phyloP scores from a whole-genome alignment of 2,329 filamentous ascomycete species.

The Oidium heveae region DNA sequence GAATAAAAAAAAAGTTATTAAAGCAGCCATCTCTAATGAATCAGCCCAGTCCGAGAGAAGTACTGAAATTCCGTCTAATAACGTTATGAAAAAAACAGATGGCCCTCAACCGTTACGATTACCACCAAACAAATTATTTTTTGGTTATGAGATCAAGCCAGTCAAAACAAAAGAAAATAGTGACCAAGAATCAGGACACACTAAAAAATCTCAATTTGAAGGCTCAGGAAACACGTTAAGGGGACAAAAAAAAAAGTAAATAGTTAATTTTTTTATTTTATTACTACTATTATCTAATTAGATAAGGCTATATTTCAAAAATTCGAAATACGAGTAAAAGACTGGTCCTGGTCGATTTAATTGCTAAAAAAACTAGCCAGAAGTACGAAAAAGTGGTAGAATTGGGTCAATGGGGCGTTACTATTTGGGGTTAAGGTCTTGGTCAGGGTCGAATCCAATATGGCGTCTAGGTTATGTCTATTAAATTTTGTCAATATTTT shows the following conservation, averaged over 20 bases:
- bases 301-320: too few species aligned
- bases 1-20: constrained; percentile 58
- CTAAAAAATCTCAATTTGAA: constrained; percentile 48
- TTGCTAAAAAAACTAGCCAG: too few species aligned
- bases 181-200: constrained; percentile 37
- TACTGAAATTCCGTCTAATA: constrained; percentile 11
- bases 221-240: constrained; percentile 65
- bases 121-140: constrained; percentile 78
- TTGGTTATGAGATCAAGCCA: constrained; percentile 82
- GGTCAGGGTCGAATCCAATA: too few species aligned
- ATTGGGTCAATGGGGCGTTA: too few species aligned
- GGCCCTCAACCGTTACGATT: constrained; percentile 71
- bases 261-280: not conserved
- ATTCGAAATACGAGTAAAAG: too few species aligned
- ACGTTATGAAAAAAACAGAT: constrained; percentile 29
- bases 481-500: too few species aligned
- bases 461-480: too few species aligned
- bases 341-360: too few species aligned
- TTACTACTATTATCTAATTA: not conserved
- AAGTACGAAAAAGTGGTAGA: too few species aligned
- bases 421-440: too few species aligned
- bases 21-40: constrained; percentile 45
- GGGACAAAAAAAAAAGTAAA: constrained; percentile 35
- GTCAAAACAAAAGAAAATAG: constrained; percentile 55
- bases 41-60: constrained; percentile 44